Evolutionary conservation across 768 basidiomycete species (phyloP).

Genomic region (Tylopilus sp.): DNA sequence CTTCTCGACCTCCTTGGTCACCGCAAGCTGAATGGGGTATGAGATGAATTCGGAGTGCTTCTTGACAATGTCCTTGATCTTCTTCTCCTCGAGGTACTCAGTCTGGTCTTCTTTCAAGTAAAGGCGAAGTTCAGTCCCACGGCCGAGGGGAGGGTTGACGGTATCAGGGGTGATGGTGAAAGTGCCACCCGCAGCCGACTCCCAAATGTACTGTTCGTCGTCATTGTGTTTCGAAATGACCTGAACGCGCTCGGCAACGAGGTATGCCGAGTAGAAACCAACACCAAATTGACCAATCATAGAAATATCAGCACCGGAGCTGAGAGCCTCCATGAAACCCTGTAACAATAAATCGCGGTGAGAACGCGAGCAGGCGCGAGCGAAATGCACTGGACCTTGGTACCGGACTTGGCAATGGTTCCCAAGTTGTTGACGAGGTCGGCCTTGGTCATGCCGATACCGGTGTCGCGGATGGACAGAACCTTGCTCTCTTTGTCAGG

Average conservation of each 20-base stretch:
- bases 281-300: slow-evolving; percentile 99
- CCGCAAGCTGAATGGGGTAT: slow-evolving; percentile 97
- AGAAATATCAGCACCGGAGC: slow-evolving; percentile 83
- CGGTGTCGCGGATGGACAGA: slow-evolving; percentile 88
- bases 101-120: slow-evolving; percentile 98
- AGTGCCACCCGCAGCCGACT: slow-evolving; percentile 99
- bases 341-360: slow-evolving; percentile 27
- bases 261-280: slow-evolving; percentile 99
- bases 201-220: slow-evolving; percentile 99
- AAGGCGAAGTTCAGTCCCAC: slow-evolving; percentile 90
- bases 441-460: slow-evolving; percentile 99
- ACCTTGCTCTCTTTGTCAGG: slow-evolving; percentile 96
- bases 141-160: slow-evolving; percentile 84
- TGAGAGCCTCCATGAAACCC: slow-evolving; percentile 99
- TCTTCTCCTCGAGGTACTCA: slow-evolving; percentile 99
- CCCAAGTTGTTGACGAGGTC: slow-evolving; percentile 99
- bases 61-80: slow-evolving; percentile 99
- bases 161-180: slow-evolving; percentile 98
- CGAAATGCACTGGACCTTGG: slow-evolving; percentile 54
- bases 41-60: slow-evolving; percentile 99
- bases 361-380: slow-evolving; percentile 2
- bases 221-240: slow-evolving; percentile 99
- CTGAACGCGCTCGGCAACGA: slow-evolving; percentile 97
- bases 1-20: slow-evolving; percentile 99
- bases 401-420: slow-evolving; percentile 93